A percentile compares a stretch with the other conserved stretches of the same genome.
phyloP scores from a whole-genome alignment of 2,329 filamentous ascomycete species.

The Fonsecaea nubica region DNA sequence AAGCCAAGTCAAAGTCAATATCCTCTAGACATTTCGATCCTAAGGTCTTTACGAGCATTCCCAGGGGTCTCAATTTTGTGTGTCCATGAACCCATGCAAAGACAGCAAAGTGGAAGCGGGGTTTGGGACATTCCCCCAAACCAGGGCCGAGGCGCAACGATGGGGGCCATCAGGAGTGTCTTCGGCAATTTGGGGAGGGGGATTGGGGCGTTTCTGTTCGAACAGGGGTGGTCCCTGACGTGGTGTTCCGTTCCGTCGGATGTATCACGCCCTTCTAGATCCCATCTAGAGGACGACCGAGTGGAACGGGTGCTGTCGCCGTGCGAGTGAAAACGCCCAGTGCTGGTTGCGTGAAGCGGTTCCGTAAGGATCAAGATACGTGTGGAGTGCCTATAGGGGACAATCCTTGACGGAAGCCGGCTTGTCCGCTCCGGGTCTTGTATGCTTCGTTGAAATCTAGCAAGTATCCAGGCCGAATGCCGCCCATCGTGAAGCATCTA shows the following conservation, averaged over 20 bases:
- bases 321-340: no score
- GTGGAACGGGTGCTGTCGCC: neutral
- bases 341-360: no score
- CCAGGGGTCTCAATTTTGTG: neutral
- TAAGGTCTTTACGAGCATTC: neutral
- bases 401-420: no score
- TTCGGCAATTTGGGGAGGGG: neutral
- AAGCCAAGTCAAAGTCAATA: constrained; percentile 1
- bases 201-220: neutral
- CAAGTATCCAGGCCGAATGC: no score
- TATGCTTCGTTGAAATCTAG: no score
- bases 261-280: neutral
- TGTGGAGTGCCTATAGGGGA: no score
- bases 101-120: neutral
- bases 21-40: neutral
- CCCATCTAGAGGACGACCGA: no score
- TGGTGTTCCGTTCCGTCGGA: neutral
- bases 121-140: neutral
- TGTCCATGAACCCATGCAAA: neutral
- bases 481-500: neutral
- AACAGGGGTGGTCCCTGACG: neutral
- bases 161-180: neutral
- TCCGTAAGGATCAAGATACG: no score
- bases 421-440: no score
- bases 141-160: neutral